phyloP scores from a whole-genome alignment of 1,139 yeast species.

The Cylindricascospora bacillispora region DNA sequence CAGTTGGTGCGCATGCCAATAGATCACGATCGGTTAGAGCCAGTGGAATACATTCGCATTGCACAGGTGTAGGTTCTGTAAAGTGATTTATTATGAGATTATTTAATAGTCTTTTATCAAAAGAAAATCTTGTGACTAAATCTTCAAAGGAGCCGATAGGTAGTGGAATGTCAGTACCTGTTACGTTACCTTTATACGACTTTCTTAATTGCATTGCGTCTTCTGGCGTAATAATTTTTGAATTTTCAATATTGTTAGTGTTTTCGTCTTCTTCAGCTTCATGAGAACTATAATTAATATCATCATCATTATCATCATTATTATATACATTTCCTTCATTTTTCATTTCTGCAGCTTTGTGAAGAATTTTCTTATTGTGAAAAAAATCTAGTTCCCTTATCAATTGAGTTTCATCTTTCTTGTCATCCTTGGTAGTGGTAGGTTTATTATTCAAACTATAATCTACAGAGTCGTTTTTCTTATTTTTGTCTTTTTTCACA shows the following conservation, averaged over 20 bases:
- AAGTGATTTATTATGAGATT: conserved; percentile 63
- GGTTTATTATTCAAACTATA: conserved; percentile 13
- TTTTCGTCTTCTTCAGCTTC: conserved; percentile 21
- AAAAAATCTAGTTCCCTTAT: conserved; percentile 62
- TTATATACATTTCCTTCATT: conserved; percentile 15
- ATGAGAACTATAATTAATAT: conserved; percentile 7
- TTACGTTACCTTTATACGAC: conserved; percentile 45
- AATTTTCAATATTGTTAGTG: conserved; percentile 28
- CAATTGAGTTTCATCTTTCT: conserved; percentile 32
- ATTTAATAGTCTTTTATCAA: conserved; percentile 48
- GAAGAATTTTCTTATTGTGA: conserved; percentile 37
- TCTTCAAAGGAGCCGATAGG: conserved; percentile 88
- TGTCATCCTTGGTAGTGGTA: conserved; percentile 19
- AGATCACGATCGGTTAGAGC: conserved; percentile 54
- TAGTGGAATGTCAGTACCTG: conserved; percentile 69
- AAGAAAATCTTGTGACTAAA: conserved; percentile 49
- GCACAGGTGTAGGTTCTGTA: conserved; percentile 82
- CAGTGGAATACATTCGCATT: conserved; percentile 72
- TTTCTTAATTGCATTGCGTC: conserved; percentile 50
- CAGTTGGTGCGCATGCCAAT: conserved; percentile 87
- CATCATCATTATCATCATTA: conserved; percentile 15
- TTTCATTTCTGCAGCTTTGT: conserved; percentile 16
- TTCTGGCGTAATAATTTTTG: conserved; percentile 37
- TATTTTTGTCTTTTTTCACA: conserved; percentile 36
- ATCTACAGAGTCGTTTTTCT: conserved; percentile 17